Conservation (phyloP, 2,329 filamentous ascomycete species). For the Leptographium flavum region DNA sequence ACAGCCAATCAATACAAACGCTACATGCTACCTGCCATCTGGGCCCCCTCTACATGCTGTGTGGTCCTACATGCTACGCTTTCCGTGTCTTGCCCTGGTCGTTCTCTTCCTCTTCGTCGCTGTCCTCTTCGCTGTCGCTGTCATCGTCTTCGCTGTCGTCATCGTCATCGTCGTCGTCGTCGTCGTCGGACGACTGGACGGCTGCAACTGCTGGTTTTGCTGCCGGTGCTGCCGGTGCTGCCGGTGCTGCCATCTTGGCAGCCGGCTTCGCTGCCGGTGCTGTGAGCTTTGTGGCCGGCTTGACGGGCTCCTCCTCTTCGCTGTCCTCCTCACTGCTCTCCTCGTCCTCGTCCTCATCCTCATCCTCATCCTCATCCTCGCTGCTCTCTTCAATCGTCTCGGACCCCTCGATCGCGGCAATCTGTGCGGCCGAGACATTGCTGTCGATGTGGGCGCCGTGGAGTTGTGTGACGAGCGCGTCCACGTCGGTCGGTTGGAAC, state of each 20-base stretch:
- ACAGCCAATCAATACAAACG: too few species aligned
- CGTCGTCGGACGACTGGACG: too few species aligned
- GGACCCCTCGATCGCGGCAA: conserved; percentile 24
- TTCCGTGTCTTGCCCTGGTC: background rate
- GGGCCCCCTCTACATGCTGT: too few species aligned
- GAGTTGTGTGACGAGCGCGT: too few species aligned
- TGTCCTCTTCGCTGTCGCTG: background rate
- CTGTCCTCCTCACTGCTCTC: conserved; percentile 15
- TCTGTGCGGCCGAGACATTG: conserved; percentile 23
- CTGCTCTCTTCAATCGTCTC: conserved; percentile 26
- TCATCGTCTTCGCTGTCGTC: background rate
- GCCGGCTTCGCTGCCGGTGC: conserved; percentile 13
- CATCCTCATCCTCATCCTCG: conserved; percentile 20
- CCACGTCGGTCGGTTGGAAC: too few species aligned
- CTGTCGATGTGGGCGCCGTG: too few species aligned
- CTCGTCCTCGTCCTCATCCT: conserved; percentile 16
- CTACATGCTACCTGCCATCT: background rate
- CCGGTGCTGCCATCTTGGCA: conserved; percentile 12
- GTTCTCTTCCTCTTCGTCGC: background rate
- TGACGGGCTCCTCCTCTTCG: conserved; percentile 12
- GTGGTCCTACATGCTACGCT: too few species aligned
- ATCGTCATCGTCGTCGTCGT: background rate
- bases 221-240: too few species aligned
- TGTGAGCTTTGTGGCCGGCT: conserved; percentile 12
- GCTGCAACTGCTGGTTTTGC: too few species aligned